These are phyloP conservation scores for Pichia cephalocereana DNA, from an alignment of 805 yeast species.

Conservation along the genomic window DNA sequence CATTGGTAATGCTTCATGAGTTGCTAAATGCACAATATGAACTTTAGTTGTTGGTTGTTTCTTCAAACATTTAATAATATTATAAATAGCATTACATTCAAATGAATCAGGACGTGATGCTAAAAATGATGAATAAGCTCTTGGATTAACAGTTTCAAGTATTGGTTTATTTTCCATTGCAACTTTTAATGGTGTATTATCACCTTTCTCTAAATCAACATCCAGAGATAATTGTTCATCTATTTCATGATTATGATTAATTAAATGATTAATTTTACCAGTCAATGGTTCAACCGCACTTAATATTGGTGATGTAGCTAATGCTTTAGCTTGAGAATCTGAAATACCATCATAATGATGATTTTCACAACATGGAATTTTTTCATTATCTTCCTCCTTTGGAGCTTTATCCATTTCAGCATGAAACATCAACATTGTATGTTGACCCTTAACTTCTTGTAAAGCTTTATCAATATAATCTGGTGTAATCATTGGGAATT, in stretches of 20 bases:
- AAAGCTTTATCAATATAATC: slow-evolving; percentile 60
- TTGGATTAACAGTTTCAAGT: slow-evolving; percentile 45
- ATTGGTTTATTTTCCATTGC: slow-evolving; percentile 15
- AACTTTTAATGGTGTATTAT: slow-evolving; percentile 19
- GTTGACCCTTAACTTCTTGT: slow-evolving; percentile 46
- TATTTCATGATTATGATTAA: slow-evolving; percentile 16
- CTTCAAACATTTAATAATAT: slow-evolving; percentile 55
- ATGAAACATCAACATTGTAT: slow-evolving; percentile 81
- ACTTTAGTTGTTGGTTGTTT: slow-evolving; percentile 53
- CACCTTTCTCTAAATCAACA: slow-evolving; percentile 13
- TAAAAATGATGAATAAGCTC: slow-evolving; percentile 60
- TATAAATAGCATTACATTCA: slow-evolving; percentile 76
- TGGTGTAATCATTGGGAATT: slow-evolving; percentile 75
- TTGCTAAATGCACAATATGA: slow-evolving; percentile 87
- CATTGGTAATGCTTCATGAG: slow-evolving; percentile 73
- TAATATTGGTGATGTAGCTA: slow-evolving; percentile 46
- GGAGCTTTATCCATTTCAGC: slow-evolving; percentile 60
- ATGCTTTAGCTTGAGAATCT: slow-evolving; percentile 41
- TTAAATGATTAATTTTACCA: slow-evolving; percentile 35
- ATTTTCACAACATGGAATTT: slow-evolving; percentile 18
- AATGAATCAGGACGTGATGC: slow-evolving; percentile 84
- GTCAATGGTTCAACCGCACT: slow-evolving; percentile 51
- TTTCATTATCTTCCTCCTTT: slow-evolving; percentile 25
- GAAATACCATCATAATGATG: slow-evolving; percentile 26
- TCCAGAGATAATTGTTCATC: slow-evolving; percentile 19